Percentiles rank a stretch among this genome's conserved stretches.
Evolutionary conservation across 768 basidiomycete species (phyloP).

Genomic region (Trametopsis cervina): DNA sequence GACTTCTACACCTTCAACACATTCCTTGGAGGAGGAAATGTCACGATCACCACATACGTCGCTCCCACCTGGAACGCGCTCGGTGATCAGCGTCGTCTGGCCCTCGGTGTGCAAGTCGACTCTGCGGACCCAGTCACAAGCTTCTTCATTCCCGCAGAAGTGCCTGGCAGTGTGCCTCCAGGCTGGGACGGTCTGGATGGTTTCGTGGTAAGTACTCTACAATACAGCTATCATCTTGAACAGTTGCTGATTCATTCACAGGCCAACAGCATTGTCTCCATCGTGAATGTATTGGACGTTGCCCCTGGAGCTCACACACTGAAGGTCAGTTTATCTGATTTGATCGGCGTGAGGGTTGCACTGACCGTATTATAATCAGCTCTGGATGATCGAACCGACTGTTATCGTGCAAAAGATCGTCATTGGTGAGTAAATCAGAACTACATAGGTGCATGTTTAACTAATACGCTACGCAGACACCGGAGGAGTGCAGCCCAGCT

Average conservation of each 20-base stretch:
- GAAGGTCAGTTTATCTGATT: slow-evolving; percentile 32
- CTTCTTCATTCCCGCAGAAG: slow-evolving; percentile 40
- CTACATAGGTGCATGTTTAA: slow-evolving; percentile 12
- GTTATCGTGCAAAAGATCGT: slow-evolving; percentile 58
- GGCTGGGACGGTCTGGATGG: slow-evolving; percentile 43
- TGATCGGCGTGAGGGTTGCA: background rate
- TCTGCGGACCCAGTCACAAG: slow-evolving; percentile 32
- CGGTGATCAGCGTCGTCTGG: slow-evolving; percentile 42
- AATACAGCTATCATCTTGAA: background rate
- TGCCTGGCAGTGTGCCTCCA: slow-evolving; percentile 38
- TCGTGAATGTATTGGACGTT: slow-evolving; percentile 32
- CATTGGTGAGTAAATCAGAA: slow-evolving; percentile 41
- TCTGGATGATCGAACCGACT: slow-evolving; percentile 52
- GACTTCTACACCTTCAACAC: slow-evolving; percentile 59
- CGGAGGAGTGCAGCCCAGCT: slow-evolving; percentile 47
- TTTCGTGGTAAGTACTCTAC: slow-evolving; percentile 28
- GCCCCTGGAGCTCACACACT: slow-evolving; percentile 52
- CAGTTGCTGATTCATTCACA: background rate
- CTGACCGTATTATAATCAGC: slow-evolving; percentile 20
- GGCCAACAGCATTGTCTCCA: slow-evolving; percentile 42
- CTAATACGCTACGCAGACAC: slow-evolving; percentile 34
- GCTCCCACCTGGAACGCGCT: slow-evolving; percentile 49
- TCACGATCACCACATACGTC: slow-evolving; percentile 40
- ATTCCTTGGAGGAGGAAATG: slow-evolving; percentile 31
- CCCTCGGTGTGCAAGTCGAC: slow-evolving; percentile 46